phyloP scores from a whole-genome alignment of 139 green algal species.

The Micromonas pusilla region DNA sequence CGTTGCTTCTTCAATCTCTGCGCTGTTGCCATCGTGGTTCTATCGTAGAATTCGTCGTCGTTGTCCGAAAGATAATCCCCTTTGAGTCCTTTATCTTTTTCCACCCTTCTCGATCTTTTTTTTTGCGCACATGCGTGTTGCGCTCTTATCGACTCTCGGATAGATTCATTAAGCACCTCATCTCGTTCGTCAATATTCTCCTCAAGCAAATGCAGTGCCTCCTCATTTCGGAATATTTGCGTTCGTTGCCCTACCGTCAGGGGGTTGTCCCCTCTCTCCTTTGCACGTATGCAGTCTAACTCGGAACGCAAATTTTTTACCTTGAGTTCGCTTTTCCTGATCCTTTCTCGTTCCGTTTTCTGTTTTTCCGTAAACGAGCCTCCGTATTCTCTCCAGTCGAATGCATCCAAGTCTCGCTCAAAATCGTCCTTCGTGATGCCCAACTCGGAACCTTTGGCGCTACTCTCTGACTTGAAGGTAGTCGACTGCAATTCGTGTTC shows the following conservation, averaged over 20 bases:
- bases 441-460: background rate
- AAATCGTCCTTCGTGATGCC: constrained; percentile 3
- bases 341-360: constrained; percentile 78
- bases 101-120: constrained; percentile 33
- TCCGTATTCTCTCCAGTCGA: constrained; percentile 34
- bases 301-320: constrained; percentile 68
- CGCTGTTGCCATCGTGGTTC: background rate
- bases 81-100: constrained; percentile 20
- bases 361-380: constrained; percentile 75
- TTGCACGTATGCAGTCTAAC: constrained; percentile 60
- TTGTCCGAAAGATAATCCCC: constrained; percentile 19
- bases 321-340: constrained; percentile 65
- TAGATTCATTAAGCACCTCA: constrained; percentile 68
- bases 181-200: constrained; percentile 80
- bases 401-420: constrained; percentile 35
- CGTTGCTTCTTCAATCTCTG: background rate
- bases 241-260: constrained; percentile 40
- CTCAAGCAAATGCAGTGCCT: constrained; percentile 46
- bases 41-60: constrained; percentile 44
- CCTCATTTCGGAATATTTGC: constrained; percentile 58
- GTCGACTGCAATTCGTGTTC: too few species aligned
- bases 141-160: constrained; percentile 44
- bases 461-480: too few species aligned
- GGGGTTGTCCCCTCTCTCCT: constrained; percentile 33
- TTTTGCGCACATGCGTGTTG: constrained; percentile 9